phyloP scores from a whole-genome alignment of 192 early-diverging fungal species.

The Backusella circina region DNA sequence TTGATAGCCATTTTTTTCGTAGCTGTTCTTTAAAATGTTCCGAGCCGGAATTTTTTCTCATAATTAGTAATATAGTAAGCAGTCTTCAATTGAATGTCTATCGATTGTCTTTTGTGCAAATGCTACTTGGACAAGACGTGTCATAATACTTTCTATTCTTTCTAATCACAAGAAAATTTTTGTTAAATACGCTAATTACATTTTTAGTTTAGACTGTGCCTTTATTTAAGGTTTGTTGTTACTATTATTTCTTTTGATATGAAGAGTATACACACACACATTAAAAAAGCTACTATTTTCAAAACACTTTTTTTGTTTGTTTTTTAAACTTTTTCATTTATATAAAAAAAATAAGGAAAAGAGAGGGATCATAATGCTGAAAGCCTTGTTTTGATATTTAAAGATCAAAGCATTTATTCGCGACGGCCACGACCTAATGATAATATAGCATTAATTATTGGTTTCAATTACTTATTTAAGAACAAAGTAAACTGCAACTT shows the following conservation, averaged over 20 bases:
- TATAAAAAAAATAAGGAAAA: neutral
- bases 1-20: constrained; percentile 10
- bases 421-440: constrained; percentile 56
- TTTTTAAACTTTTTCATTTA: neutral
- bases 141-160: no score
- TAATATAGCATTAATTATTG: no score
- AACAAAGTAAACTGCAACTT: constrained; percentile 3
- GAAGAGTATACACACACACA: no score
- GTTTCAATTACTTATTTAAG: neutral
- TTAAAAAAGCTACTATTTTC: neutral
- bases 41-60: neutral
- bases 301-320: neutral
- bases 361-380: neutral
- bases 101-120: neutral
- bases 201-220: neutral
- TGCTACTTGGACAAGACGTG: neutral
- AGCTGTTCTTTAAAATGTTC: constrained; percentile 3
- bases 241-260: neutral
- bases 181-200: neutral
- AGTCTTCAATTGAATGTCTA: neutral
- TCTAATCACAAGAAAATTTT: neutral
- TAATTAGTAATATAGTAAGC: neutral
- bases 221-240: neutral
- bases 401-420: constrained; percentile 23
- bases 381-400: neutral